A percentile compares a stretch with the other conserved stretches of the same genome.
phyloP scores from a whole-genome alignment of 2,329 filamentous ascomycete genomes.

The Stachybotrys chlorohalonatus region DNA sequence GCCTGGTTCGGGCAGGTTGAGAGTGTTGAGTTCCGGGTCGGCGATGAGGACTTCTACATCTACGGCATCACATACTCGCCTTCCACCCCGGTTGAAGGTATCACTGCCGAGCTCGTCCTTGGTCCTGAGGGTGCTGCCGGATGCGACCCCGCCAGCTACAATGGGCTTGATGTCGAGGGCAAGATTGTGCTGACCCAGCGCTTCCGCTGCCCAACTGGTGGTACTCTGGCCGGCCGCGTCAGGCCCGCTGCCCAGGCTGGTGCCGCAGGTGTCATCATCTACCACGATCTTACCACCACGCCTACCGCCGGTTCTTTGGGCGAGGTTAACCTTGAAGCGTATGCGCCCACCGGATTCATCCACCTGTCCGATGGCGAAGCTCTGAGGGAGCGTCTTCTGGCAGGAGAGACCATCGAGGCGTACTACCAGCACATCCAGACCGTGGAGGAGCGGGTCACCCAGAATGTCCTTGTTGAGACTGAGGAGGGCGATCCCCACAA shows the following conservation, averaged over 20 bases:
- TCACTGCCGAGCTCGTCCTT: slow-evolving; percentile 10
- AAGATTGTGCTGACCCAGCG: slow-evolving; percentile 16
- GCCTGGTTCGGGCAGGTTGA: slow-evolving; percentile 35
- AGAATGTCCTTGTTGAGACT: slow-evolving; percentile 11
- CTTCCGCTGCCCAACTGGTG: slow-evolving; percentile 12
- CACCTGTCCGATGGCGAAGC: slow-evolving; percentile 27
- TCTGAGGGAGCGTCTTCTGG: slow-evolving; percentile 26
- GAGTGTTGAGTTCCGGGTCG: slow-evolving; percentile 24
- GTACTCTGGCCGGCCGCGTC: slow-evolving; percentile 11
- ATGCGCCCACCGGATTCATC: slow-evolving; percentile 10
- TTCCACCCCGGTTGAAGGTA: slow-evolving; percentile 8
- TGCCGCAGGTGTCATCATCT: slow-evolving; percentile 10
- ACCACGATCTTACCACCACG: slow-evolving; percentile 10
- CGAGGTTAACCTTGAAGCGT: slow-evolving; percentile 9
- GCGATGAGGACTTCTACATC: slow-evolving; percentile 8
- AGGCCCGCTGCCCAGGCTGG: slow-evolving; percentile 10
- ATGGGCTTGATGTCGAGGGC: slow-evolving; percentile 10
- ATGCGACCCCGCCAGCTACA: slow-evolving; percentile 9
- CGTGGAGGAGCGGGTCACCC: slow-evolving; percentile 11
- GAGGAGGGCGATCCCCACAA: slow-evolving; percentile 9
- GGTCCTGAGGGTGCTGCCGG: slow-evolving; percentile 12
- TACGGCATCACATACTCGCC: slow-evolving; percentile 12
- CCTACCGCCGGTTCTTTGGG: slow-evolving; percentile 11
- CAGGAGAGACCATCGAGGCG: slow-evolving; percentile 22
- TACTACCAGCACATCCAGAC: slow-evolving; percentile 11